Evolutionary conservation across 306 rosid genomes (phyloP).

Genomic region (Hylodesmum podocarpum): DNA sequence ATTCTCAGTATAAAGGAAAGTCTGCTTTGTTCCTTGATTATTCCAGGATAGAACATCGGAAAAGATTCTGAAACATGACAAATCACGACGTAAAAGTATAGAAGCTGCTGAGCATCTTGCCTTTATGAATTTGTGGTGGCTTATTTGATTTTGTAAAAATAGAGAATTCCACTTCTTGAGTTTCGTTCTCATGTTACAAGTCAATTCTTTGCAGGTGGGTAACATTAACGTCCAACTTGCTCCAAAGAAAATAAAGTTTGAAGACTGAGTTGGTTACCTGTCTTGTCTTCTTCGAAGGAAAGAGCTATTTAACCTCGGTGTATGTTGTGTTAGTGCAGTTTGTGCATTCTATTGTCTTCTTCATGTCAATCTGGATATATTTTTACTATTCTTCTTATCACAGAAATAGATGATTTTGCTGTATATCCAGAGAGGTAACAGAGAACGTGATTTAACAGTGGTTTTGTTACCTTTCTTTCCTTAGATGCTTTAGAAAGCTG

Average conservation of each 20-base stretch:
- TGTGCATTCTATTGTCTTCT: neutral
- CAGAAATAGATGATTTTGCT: neutral
- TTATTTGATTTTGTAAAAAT: neutral
- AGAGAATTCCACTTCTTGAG: neutral
- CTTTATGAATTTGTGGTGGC: neutral
- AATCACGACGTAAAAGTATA: constrained; percentile 58
- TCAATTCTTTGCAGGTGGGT: constrained; percentile 59
- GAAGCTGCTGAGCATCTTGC: constrained; percentile 66
- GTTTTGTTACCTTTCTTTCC: neutral
- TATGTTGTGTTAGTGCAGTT: neutral
- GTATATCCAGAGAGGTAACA: neutral
- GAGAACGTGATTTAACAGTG: neutral
- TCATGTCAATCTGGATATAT: neutral
- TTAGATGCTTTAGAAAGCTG: neutral
- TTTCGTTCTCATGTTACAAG: neutral
- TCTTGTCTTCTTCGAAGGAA: neutral
- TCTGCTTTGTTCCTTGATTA: neutral
- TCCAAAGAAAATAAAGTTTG: constrained; percentile 83
- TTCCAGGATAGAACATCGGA: constrained; percentile 73
- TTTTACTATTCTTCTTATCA: neutral
- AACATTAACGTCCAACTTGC: constrained; percentile 46
- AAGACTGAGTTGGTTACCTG: constrained; percentile 35
- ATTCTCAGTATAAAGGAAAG: neutral
- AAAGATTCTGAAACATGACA: constrained; percentile 57
- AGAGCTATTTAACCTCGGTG: neutral